Evolutionary conservation across 352 stramenopile species (phyloP).

Genomic region (Elongisporangium undulatum): DNA sequence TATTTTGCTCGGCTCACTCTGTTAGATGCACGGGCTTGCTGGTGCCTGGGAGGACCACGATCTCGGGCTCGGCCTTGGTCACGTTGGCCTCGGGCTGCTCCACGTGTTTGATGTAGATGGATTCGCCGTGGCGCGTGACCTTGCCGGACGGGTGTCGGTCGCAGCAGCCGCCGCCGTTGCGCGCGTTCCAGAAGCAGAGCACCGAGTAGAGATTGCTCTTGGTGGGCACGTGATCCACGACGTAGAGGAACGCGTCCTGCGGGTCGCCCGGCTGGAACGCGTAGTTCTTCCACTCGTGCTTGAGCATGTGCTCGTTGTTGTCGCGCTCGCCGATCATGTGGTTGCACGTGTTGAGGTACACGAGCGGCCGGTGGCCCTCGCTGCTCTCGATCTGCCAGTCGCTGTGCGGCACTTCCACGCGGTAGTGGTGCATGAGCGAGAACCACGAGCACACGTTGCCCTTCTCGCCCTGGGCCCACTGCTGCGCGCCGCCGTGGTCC

Average conservation of each 20-base stretch:
- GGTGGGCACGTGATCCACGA: constrained; percentile 77
- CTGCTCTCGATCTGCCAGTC: constrained; percentile 37
- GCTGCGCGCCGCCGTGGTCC: constrained; percentile 73
- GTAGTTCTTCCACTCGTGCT: constrained; percentile 83
- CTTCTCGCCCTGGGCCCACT: constrained; percentile 83
- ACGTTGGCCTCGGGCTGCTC: constrained; percentile 4
- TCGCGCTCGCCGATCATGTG: constrained; percentile 87
- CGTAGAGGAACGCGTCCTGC: constrained; percentile 71
- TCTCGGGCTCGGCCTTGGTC: neutral
- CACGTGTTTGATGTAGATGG: constrained; percentile 48
- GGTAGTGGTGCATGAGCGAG: constrained; percentile 88
- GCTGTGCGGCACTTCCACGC: constrained; percentile 36
- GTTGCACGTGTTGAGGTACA: constrained; percentile 89
- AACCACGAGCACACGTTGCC: constrained; percentile 81
- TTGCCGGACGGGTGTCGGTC: constrained; percentile 57
- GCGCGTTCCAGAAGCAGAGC: constrained; percentile 67
- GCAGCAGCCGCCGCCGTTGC: constrained; percentile 74
- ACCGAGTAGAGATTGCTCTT: constrained; percentile 88
- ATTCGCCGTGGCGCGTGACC: constrained; percentile 48
- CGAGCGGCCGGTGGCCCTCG: constrained; percentile 48
- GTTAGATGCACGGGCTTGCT: neutral
- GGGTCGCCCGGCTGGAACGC: constrained; percentile 66
- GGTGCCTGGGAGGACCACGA: neutral
- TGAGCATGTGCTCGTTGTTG: constrained; percentile 70
- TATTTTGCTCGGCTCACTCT: neutral